phyloP scores from a whole-genome alignment of 1,284 basidiomycete species.

The Malassezia nana region DNA sequence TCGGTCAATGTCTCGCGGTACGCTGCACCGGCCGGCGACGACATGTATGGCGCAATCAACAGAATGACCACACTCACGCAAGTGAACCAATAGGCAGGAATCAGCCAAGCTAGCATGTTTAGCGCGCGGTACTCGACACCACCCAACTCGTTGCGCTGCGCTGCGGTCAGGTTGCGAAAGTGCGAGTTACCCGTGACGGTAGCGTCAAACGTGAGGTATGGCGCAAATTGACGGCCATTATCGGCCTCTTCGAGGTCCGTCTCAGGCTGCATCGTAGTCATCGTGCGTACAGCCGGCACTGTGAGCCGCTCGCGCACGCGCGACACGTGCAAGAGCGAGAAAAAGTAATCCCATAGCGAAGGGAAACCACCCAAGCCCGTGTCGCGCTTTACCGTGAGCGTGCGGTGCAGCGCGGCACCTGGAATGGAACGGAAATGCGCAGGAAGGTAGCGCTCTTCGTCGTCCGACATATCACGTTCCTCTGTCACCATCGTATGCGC shows the following conservation, averaged over 20 bases:
- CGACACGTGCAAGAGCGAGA: conserved; percentile 48
- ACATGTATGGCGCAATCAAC: conserved; percentile 40
- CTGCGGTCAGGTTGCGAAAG: conserved; percentile 68
- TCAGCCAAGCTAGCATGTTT: conserved; percentile 57
- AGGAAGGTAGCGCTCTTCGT: too few species aligned
- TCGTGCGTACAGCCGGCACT: conserved; percentile 62
- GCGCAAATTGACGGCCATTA: conserved; percentile 50
- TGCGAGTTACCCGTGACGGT: conserved; percentile 61
- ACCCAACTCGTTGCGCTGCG: conserved; percentile 80
- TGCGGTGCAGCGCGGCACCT: conserved; percentile 21
- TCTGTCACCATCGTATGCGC: neutral
- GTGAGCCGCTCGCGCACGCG: conserved; percentile 52
- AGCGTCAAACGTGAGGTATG: conserved; percentile 72
- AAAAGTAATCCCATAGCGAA: neutral
- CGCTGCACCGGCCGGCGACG: conserved; percentile 27
- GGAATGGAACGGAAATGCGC: neutral
- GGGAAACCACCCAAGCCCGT: conserved; percentile 12
- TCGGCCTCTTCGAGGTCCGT: conserved; percentile 13
- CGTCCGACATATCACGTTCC: neutral
- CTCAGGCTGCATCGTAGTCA: conserved; percentile 43
- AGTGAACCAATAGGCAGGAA: conserved; percentile 29
- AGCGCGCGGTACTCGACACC: conserved; percentile 89
- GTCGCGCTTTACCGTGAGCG: conserved; percentile 17
- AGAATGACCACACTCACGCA: conserved; percentile 25
- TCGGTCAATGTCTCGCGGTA: conserved; percentile 33